A percentile compares a stretch with the other conserved stretches of the same genome.
These are phyloP conservation scores for Furcasterigmium furcatum DNA, from an alignment of 2,329 filamentous ascomycete genomes.

Conservation along the genomic window DNA sequence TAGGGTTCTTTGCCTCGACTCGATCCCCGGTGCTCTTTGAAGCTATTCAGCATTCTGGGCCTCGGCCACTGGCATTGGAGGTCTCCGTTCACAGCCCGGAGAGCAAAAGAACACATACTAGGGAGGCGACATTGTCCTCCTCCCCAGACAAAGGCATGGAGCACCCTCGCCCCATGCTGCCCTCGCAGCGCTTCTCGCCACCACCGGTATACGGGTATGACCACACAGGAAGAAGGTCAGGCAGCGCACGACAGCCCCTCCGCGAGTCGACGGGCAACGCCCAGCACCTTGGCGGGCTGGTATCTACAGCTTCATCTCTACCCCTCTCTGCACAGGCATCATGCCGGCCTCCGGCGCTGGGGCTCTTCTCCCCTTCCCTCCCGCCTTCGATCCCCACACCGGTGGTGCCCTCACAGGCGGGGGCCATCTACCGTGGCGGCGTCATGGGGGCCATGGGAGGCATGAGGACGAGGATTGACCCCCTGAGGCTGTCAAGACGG, in stretches of 20 bases:
- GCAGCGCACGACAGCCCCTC: slow-evolving; percentile 36
- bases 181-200: slow-evolving; percentile 48
- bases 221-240: slow-evolving; percentile 33
- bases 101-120: neutral
- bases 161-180: slow-evolving; percentile 42
- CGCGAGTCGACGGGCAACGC: slow-evolving; percentile 51
- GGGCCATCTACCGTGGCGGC: slow-evolving; percentile 25
- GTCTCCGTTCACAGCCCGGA: slow-evolving; percentile 5
- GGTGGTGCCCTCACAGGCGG: slow-evolving; percentile 46
- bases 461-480: slow-evolving; percentile 19
- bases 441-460: slow-evolving; percentile 16
- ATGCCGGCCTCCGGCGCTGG: slow-evolving; percentile 35
- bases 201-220: slow-evolving; percentile 43
- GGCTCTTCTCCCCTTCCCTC: slow-evolving; percentile 40
- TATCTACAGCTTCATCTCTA: neutral
- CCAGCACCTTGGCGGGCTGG: slow-evolving; percentile 24
- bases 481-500: slow-evolving; percentile 21
- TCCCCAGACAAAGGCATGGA: slow-evolving; percentile 9
- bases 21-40: neutral
- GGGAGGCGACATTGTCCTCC: neutral
- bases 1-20: neutral
- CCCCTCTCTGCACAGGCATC: slow-evolving; percentile 14
- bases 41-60: slow-evolving; percentile 1
- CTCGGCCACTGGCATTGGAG: neutral
- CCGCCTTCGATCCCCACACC: slow-evolving; percentile 48